Conservation (phyloP, 2,329 filamentous ascomycete species). For the Lasiodiplodia hormozganensis region DNA sequence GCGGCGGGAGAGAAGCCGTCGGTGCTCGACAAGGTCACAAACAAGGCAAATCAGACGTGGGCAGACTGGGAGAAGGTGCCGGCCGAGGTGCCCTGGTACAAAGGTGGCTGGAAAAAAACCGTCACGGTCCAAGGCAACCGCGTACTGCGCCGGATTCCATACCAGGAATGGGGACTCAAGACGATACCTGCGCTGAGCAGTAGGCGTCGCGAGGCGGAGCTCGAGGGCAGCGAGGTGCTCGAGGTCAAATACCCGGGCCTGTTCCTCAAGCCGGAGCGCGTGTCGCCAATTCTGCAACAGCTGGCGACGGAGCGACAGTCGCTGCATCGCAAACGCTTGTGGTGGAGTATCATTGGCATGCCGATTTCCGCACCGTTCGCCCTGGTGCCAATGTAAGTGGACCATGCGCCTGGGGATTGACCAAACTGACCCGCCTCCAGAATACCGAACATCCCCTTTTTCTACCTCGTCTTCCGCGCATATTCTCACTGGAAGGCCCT, state of each 20-base stretch:
- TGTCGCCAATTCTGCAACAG: constrained; percentile 69
- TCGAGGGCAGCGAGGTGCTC: constrained; percentile 68
- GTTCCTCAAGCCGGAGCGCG: constrained; percentile 69
- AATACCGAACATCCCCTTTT: constrained; percentile 93
- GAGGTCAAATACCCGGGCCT: constrained; percentile 78
- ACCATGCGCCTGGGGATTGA: constrained; percentile 13
- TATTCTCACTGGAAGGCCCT: constrained; percentile 68
- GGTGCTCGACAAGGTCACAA: constrained; percentile 72
- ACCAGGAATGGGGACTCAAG: constrained; percentile 97
- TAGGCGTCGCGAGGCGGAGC: constrained; percentile 68
- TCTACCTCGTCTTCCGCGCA: constrained; percentile 89
- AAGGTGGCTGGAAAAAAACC: constrained; percentile 80
- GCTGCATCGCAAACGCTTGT: constrained; percentile 77
- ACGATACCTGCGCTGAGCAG: constrained; percentile 84
- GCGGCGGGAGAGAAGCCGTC: constrained; percentile 59
- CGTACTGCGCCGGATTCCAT: constrained; percentile 85
- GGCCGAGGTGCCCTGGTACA: constrained; percentile 57
- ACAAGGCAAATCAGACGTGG: constrained; percentile 79
- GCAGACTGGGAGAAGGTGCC: constrained; percentile 76
- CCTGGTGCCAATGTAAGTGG: constrained; percentile 80
- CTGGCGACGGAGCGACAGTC: constrained; percentile 82
- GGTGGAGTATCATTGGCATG: constrained; percentile 82
- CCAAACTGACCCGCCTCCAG: constrained; percentile 52
- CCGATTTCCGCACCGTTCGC: constrained; percentile 84
- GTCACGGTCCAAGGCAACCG: constrained; percentile 87